Conservation (phyloP, 148 eudicot genomes). For the Silene uniflora region DNA sequence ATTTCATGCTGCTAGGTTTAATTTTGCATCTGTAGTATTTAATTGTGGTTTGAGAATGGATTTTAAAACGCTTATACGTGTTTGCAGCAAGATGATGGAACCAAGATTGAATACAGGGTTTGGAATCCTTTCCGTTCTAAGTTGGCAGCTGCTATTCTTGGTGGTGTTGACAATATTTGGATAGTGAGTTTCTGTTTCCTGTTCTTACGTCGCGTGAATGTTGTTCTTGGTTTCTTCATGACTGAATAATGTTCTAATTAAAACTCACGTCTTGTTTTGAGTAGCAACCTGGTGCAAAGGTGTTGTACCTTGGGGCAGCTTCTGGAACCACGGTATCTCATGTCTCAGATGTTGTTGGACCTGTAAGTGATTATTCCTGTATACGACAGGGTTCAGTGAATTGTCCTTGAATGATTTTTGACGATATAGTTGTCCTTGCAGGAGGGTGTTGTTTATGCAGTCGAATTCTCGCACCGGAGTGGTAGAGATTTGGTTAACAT, state of each 20-base stretch:
- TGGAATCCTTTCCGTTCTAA: slow-evolving; percentile 96
- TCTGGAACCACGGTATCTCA: slow-evolving; percentile 93
- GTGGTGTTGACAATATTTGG: slow-evolving; percentile 87
- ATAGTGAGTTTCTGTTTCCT: slow-evolving; percentile 70
- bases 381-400: fast-evolving
- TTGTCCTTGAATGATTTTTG: background rate
- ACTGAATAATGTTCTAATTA: no score
- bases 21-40: no score
- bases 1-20: no score
- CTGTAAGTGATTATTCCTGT: slow-evolving; percentile 39
- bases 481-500: slow-evolving; percentile 93
- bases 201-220: background rate
- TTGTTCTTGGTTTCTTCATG: no score
- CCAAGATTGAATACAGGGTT: slow-evolving; percentile 84
- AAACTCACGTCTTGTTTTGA: no score
- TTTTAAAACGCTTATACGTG: background rate
- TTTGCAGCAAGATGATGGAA: slow-evolving; percentile 77
- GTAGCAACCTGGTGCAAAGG: slow-evolving; percentile 71
- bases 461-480: slow-evolving; percentile 94
- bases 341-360: slow-evolving; percentile 88
- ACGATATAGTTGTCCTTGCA: slow-evolving; percentile 18
- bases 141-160: slow-evolving; percentile 91
- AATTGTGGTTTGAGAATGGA: no score
- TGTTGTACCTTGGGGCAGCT: slow-evolving; percentile 94
- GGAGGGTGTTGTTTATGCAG: slow-evolving; percentile 91